Evolutionary conservation across 108 stramenopile species (phyloP).

Genomic region (Cyclotella sp.): DNA sequence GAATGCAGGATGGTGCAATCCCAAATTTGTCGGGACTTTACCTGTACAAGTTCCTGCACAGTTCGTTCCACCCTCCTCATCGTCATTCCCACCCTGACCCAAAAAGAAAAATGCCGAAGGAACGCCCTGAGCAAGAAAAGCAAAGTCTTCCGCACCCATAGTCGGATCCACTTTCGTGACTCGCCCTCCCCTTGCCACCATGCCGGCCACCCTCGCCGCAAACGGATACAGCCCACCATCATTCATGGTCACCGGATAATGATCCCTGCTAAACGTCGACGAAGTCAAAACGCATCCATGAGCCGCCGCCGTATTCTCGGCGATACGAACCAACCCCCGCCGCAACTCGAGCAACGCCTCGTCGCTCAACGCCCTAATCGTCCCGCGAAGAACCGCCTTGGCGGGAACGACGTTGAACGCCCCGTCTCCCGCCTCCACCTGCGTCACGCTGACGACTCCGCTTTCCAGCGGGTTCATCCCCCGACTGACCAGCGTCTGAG

Average conservation of each 20-base stretch:
- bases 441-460: slow-evolving; percentile 77
- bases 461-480: slow-evolving; percentile 75
- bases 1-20: slow-evolving; percentile 87
- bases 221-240: slow-evolving; percentile 69
- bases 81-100: slow-evolving; percentile 71
- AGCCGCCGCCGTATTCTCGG: slow-evolving; percentile 60
- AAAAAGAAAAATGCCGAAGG: slow-evolving; percentile 82
- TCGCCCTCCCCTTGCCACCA: slow-evolving; percentile 59
- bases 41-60: background rate
- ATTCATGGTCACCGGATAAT: slow-evolving; percentile 92
- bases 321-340: slow-evolving; percentile 68
- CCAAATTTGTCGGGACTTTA: slow-evolving; percentile 63
- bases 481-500: slow-evolving; percentile 87
- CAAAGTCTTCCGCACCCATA: slow-evolving; percentile 95
- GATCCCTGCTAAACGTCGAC: slow-evolving; percentile 65
- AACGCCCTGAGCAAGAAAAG: slow-evolving; percentile 80
- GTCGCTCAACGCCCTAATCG: slow-evolving; percentile 84
- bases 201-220: slow-evolving; percentile 73
- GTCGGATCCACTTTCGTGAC: slow-evolving; percentile 73
- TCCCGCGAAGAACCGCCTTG: slow-evolving; percentile 72
- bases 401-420: slow-evolving; percentile 87
- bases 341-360: slow-evolving; percentile 64
- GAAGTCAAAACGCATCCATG: slow-evolving; percentile 80
- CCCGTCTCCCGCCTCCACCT: slow-evolving; percentile 69
- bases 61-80: background rate